Evolutionary conservation across 805 yeast genomes (phyloP), one percentile per base, ranked within the genome.

Genomic region (Kluyveromyces siamensis): DNA sequence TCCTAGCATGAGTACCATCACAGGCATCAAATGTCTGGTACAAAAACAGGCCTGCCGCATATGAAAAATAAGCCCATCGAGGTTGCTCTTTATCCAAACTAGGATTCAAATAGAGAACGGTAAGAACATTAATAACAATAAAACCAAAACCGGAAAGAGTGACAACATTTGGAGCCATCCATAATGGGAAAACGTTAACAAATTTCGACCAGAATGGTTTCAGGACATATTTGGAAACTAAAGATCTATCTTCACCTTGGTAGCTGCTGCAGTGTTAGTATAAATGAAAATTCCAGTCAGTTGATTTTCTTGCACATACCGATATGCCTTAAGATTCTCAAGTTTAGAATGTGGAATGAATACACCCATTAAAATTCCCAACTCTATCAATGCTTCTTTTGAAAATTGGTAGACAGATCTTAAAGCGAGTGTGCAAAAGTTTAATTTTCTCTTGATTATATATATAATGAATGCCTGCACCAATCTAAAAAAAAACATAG

Each of bases 1-100:
- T 79, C 62, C 98, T 80, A 14, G 97, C 97, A 65, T 90, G 98
- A 54, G 85, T 77, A 5, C 98, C 98, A 66, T 90, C 98, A 66
- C 96, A 86, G 0, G 96, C 96, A 66, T 90, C 98, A 65, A 90
- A 88, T 0, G 97, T 90, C 65, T 90, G 98, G 66, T 90, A 90
- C 75, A 89, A 71, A 62, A 90, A 89, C 55, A 90, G 69, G 6
- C 95, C 91, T 52, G 85, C 61, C 0, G 95, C 96, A 63, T 87
- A 86, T 41, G 82, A 70, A 55, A 77, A 76, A 62, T 84, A 87
- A 16, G 83, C 76, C 95, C 95, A 87, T 35, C 75, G 65, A 7
- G 98, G 96, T 11, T 77, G 72, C 2, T 71, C 72, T 37, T 72
- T 57, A 43, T 78, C 66, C 50, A 87, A 73, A 48, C 74, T 69